Conservation (phyloP, 2,329 filamentous ascomycete genomes). For the Ciborinia camelliae region DNA sequence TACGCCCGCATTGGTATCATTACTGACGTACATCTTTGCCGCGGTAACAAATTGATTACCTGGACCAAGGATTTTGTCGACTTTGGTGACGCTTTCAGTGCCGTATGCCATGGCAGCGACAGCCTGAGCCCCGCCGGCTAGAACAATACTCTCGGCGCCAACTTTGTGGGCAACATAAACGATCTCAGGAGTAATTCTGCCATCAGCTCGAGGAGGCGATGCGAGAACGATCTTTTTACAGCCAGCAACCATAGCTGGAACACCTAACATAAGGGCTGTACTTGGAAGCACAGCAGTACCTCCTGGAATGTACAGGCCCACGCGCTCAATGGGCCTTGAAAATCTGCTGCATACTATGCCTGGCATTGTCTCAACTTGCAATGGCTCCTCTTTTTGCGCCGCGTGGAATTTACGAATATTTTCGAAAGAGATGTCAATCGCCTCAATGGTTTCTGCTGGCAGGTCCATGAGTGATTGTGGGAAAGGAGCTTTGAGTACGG, state of each 20-base stretch:
- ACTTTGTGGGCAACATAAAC: slow-evolving; percentile 97
- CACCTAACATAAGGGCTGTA: slow-evolving; percentile 95
- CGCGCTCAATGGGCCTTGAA: slow-evolving; percentile 84
- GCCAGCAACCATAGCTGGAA: slow-evolving; percentile 94
- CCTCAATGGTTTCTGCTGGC: slow-evolving; percentile 75
- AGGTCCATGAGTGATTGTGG: slow-evolving; percentile 81
- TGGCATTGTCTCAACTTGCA: slow-evolving; percentile 95
- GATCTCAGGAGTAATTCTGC: slow-evolving; percentile 90
- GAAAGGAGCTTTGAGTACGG: slow-evolving; percentile 88
- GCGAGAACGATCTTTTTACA: slow-evolving; percentile 94
- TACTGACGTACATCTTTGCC: slow-evolving; percentile 96
- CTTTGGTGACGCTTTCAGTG: slow-evolving; percentile 89
- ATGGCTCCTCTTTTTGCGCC: slow-evolving; percentile 78
- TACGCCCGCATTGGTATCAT: slow-evolving; percentile 92
- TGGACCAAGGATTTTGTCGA: slow-evolving; percentile 97
- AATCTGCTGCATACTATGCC: slow-evolving; percentile 94
- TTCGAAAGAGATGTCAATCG: slow-evolving; percentile 91
- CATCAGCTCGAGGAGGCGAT: slow-evolving; percentile 84
- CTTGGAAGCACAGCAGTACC: slow-evolving; percentile 96
- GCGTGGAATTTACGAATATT: slow-evolving; percentile 95
- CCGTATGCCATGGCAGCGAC: slow-evolving; percentile 97
- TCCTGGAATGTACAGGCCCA: slow-evolving; percentile 94
- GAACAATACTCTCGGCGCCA: slow-evolving; percentile 90
- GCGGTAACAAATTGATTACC: slow-evolving; percentile 99
- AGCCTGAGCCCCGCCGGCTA: slow-evolving; percentile 92